phyloP scores from a whole-genome alignment of 2,329 filamentous ascomycete genomes.

The Akanthomyces lecanii region DNA sequence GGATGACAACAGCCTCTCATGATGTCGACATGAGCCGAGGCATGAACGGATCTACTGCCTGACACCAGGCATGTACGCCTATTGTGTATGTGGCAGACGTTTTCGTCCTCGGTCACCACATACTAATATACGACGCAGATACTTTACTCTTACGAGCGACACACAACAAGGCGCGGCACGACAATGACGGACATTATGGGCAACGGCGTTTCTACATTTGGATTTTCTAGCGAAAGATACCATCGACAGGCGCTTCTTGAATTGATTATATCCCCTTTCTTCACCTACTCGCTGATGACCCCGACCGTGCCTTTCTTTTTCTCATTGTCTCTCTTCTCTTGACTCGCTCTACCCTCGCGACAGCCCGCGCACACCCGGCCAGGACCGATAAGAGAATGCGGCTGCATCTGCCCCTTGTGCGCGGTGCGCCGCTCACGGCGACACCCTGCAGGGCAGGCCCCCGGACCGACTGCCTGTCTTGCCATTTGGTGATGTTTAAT shows the following conservation, averaged over 20 bases:
- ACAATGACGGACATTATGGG: constrained; percentile 14
- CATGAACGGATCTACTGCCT: constrained; percentile 5
- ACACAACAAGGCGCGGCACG: constrained; percentile 9
- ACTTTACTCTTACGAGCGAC: constrained; percentile 4
- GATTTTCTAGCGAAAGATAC: constrained; percentile 15
- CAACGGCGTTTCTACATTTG: constrained; percentile 12
- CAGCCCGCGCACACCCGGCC: not conserved
- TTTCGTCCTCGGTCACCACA: not conserved
- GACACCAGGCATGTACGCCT: constrained; percentile 14
- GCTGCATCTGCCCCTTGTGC: not conserved
- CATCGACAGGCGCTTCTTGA: constrained; percentile 13
- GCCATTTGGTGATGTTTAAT: not conserved
- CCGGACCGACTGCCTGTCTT: not conserved
- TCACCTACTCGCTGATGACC: not conserved
- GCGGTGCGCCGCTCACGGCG: not conserved
- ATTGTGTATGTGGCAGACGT: constrained; percentile 11
- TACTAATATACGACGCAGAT: not conserved
- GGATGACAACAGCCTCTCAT: not conserved
- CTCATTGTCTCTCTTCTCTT: not conserved
- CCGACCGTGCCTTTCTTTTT: not conserved
- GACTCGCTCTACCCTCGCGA: not conserved
- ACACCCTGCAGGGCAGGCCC: not conserved
- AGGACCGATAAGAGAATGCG: not conserved
- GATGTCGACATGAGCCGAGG: constrained; percentile 11
- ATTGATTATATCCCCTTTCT: not conserved